Base-by-base conservation (phyloP, 805 yeast genomes). In the Millerago galiae region DNA sequence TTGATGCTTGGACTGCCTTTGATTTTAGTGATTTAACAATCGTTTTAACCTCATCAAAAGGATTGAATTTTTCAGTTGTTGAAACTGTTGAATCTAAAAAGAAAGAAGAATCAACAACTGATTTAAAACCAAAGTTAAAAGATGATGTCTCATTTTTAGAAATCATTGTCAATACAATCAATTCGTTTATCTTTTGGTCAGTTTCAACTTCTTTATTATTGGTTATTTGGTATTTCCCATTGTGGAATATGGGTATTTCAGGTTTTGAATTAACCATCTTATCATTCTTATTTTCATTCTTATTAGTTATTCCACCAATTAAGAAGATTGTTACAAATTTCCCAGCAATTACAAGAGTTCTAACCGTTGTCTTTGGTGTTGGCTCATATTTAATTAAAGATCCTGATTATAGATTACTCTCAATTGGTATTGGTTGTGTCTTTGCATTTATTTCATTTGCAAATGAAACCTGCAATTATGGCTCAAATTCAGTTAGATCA, bases 231-330 rank as follows among this genome's bases (percentile, higher is more conserved):
- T 87, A 86, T 67, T 93, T 93, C 72, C 99, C 99, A 10, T 70
- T 93, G 48, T 93, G 99, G 99, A 77, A 84, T 59, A 89, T 93
- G 97, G 98, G 97, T 7, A 83, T 93, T 35, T 84, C 95, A 2
- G 99, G 99, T 4, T 90, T 85, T 60, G 99, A 93, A 64, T 83
- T 83, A 1, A 73, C 79, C 3, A 69, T 87, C 37, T 57, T 77
- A 7, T 65, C 79, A 17, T 66, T 80, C 31, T 41, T 79, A 10
- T 72, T 84, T 3, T 88, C 95, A 2, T 45, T 81, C 12, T 33
- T 84, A 2, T 63, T 83, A 24, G 62, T 63, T 5, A 49, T 81
- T 13, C 70, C 77, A 13, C 64, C 66, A n/a, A 27, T 72, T 3
- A 66, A 72, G 43, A 49, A 49, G 8, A 47, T 73, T 9, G 65